phyloP scores from a whole-genome alignment of 2,329 filamentous ascomycete species.

The Pseudogymnoascus verrucosus region DNA sequence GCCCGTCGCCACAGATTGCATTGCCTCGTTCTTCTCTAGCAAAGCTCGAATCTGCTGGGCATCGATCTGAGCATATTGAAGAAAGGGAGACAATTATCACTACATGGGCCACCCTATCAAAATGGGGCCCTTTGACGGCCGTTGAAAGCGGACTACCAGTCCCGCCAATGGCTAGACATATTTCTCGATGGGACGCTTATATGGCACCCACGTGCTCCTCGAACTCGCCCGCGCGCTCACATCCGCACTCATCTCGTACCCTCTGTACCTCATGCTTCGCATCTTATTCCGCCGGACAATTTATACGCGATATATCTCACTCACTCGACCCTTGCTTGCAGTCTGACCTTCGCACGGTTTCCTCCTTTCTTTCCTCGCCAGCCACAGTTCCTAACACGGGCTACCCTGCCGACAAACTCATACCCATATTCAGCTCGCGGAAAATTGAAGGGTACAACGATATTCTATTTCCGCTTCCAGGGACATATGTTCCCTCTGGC shows the following conservation, averaged over 20 bases:
- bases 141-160: neutral
- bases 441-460: slow-evolving; percentile 47
- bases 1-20: slow-evolving; percentile 43
- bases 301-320: slow-evolving; percentile 17
- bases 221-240: neutral
- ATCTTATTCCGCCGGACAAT: slow-evolving; percentile 27
- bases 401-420: slow-evolving; percentile 36
- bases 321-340: slow-evolving; percentile 44
- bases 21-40: slow-evolving; percentile 21
- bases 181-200: slow-evolving; percentile 5
- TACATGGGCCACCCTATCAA: neutral
- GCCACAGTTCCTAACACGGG: slow-evolving; percentile 26
- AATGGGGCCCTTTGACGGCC: neutral
- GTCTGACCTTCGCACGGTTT: slow-evolving; percentile 39
- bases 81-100: slow-evolving; percentile 3
- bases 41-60: neutral
- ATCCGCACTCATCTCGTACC: neutral
- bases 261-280: slow-evolving; percentile 10
- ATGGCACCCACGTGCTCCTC: neutral
- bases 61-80: neutral
- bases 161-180: neutral
- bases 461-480: slow-evolving; percentile 37
- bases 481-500: slow-evolving; percentile 35
- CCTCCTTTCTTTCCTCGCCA: slow-evolving; percentile 44
- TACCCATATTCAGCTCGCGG: slow-evolving; percentile 49